Percentiles rank a stretch among this genome's conserved stretches.
These are phyloP conservation scores for Akanthomyces lecanii DNA, from an alignment of 2,329 filamentous ascomycete genomes.

Conservation along the genomic window DNA sequence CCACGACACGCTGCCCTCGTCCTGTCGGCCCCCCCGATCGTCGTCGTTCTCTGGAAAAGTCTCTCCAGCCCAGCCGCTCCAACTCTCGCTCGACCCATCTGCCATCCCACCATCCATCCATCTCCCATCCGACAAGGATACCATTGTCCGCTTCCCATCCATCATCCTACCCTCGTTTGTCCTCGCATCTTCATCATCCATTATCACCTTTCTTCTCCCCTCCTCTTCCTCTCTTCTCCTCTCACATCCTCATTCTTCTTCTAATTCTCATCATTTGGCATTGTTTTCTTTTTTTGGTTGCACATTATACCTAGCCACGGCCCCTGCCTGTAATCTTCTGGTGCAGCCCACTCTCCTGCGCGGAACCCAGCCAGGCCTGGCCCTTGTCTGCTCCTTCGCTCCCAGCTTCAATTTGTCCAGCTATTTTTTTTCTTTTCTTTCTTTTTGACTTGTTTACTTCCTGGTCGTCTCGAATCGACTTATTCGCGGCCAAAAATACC, in stretches of 20 bases:
- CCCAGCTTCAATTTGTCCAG: background rate
- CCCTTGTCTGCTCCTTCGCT: background rate
- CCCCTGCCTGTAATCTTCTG: background rate
- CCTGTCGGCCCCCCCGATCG: background rate
- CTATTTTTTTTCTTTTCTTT: background rate
- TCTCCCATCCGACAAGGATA: slow-evolving; percentile 11
- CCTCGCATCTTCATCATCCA: slow-evolving; percentile 12
- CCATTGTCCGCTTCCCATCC: background rate
- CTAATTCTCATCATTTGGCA: background rate
- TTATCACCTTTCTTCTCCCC: slow-evolving; percentile 15
- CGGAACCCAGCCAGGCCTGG: background rate
- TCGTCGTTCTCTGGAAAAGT: background rate
- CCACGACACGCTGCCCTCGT: background rate
- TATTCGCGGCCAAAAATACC: background rate
- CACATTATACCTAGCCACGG: background rate
- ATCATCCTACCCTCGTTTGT: slow-evolving; percentile 12
- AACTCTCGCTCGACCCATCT: background rate
- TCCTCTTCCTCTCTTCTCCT: slow-evolving; percentile 18
- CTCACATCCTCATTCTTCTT: slow-evolving; percentile 11
- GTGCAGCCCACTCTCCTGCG: background rate
- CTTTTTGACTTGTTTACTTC: background rate
- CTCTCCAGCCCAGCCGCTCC: background rate
- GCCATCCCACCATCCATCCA: background rate
- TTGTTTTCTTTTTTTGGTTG: background rate
- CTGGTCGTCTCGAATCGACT: background rate